These are phyloP conservation scores for Buxus sempervirens DNA, from an alignment of 164 flowering plant genomes.

Conservation along the genomic window DNA sequence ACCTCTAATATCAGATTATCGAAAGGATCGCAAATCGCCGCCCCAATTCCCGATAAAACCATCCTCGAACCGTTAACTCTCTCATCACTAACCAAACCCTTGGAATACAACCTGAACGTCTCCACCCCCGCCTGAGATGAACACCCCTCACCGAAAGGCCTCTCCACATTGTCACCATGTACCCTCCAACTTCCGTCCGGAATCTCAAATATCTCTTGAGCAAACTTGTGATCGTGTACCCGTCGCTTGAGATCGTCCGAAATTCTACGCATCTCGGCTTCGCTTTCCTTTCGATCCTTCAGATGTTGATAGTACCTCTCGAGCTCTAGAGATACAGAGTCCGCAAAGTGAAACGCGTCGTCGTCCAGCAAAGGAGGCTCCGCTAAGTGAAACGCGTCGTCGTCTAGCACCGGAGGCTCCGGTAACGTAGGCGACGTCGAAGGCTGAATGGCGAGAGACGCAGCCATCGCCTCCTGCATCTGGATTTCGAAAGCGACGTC, in stretches of 20 bases:
- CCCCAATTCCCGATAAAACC: conserved; percentile 36
- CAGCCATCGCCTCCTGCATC: conserved; percentile 54
- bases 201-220: conserved; percentile 32
- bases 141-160: conserved; percentile 45
- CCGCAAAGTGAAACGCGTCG: conserved; percentile 10
- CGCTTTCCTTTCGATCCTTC: conserved; percentile 27
- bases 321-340: conserved; percentile 33
- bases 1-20: conserved; percentile 48
- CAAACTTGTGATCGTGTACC: conserved; percentile 50
- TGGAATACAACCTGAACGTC: conserved; percentile 48
- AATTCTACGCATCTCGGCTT: conserved; percentile 28
- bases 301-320: conserved; percentile 28
- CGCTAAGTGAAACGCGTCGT: conserved; percentile 8
- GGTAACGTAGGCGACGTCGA: conserved; percentile 17
- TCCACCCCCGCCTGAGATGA: background rate
- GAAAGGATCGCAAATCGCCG: conserved; percentile 57
- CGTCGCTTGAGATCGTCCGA: conserved; percentile 41
- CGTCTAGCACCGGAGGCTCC: conserved; percentile 10
- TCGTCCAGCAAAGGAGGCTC: conserved; percentile 10
- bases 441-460: conserved; percentile 37
- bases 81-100: conserved; percentile 66
- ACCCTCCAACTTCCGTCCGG: conserved; percentile 49
- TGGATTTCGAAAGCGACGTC: conserved; percentile 63
- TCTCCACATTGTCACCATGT: conserved; percentile 40
- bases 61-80: conserved; percentile 13